phyloP scores from a whole-genome alignment of 2,329 filamentous ascomycete species.

The Alternaria rosae region DNA sequence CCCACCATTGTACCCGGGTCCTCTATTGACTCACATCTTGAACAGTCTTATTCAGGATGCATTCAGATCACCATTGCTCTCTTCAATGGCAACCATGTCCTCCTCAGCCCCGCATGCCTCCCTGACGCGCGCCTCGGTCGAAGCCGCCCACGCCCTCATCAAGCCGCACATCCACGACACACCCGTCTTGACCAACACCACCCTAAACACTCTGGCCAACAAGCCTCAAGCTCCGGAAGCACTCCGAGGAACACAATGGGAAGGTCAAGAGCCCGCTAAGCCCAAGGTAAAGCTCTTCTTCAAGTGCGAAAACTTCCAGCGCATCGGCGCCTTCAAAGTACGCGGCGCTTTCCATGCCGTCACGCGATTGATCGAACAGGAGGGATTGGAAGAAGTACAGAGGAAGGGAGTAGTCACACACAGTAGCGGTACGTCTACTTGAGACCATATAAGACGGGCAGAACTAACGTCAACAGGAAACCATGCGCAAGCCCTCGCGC shows the following conservation, averaged over 20 bases:
- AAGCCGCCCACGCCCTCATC: conserved; percentile 76
- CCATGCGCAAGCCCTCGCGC: conserved; percentile 89
- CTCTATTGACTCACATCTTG: neutral
- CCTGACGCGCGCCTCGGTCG: conserved; percentile 75
- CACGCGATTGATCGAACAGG: conserved; percentile 69
- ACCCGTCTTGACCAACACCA: conserved; percentile 80
- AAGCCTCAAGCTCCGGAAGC: conserved; percentile 66
- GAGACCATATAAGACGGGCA: neutral
- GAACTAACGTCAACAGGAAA: conserved; percentile 68
- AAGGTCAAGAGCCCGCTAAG: conserved; percentile 63
- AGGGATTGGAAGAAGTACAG: conserved; percentile 50
- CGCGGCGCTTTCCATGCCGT: conserved; percentile 90
- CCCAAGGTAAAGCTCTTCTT: conserved; percentile 82
- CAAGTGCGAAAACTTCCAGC: conserved; percentile 95
- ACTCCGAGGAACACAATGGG: conserved; percentile 65
- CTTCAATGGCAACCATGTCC: neutral
- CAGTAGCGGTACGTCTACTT: conserved; percentile 71
- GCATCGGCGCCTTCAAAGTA: conserved; percentile 90
- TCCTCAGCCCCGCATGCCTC: conserved; percentile 54
- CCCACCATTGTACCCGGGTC: neutral
- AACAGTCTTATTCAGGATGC: conserved; percentile 13
- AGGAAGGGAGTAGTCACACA: conserved; percentile 85
- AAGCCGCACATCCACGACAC: conserved; percentile 80
- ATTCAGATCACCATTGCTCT: neutral
- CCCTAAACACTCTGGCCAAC: conserved; percentile 77